Conservation (phyloP, 164 flowering plant genomes). For the Protea cynaroides region DNA sequence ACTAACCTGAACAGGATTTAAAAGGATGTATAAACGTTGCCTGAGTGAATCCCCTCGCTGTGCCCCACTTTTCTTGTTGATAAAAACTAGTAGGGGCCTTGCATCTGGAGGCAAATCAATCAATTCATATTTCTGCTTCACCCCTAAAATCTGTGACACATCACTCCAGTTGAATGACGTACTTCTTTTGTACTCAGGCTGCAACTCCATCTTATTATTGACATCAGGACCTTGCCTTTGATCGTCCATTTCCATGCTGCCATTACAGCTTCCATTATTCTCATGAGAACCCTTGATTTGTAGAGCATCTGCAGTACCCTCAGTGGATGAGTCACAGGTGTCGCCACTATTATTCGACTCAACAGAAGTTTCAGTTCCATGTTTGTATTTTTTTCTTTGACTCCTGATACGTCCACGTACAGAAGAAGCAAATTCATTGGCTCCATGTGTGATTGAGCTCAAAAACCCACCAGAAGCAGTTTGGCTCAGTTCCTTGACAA, state of each 20-base stretch:
- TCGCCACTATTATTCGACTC: conserved; percentile 42
- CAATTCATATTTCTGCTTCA: conserved; percentile 65
- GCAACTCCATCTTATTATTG: conserved; percentile 37
- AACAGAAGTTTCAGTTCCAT: conserved; percentile 49
- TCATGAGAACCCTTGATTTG: conserved; percentile 39
- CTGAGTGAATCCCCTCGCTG: conserved; percentile 81
- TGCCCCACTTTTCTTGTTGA: conserved; percentile 96
- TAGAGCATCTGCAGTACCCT: conserved; percentile 39
- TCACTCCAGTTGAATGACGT: conserved; percentile 46
- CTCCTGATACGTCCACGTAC: conserved; percentile 76
- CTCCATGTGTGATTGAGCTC: conserved; percentile 93
- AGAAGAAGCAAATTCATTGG: conserved; percentile 91
- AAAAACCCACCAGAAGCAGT: conserved; percentile 55
- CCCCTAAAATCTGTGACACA: conserved; percentile 34
- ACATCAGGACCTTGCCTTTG: conserved; percentile 27
- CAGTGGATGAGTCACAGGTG: conserved; percentile 43
- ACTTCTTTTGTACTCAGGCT: conserved; percentile 36
- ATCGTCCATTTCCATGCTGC: conserved; percentile 20
- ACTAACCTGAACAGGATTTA: conserved; percentile 93
- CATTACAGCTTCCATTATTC: conserved; percentile 45
- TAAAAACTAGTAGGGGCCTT: conserved; percentile 85
- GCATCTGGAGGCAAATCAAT: conserved; percentile 82
- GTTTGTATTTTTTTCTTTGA: conserved; percentile 71
- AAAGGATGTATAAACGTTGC: conserved; percentile 70
- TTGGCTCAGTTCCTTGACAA: conserved; percentile 58